phyloP scores from a whole-genome alignment of 164 flowering plant species.

The Vitis amurensis region DNA sequence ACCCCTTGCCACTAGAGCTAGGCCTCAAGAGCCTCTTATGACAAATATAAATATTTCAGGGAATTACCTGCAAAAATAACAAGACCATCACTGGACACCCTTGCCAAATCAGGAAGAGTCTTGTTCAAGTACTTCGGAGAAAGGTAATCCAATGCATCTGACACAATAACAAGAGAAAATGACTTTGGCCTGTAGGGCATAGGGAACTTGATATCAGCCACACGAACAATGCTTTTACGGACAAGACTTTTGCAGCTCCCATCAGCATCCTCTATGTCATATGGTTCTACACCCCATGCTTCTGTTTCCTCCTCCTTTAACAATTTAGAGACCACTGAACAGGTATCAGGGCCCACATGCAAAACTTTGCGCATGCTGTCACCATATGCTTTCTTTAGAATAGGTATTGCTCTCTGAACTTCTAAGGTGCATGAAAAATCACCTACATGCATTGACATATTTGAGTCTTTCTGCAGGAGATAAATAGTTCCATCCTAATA shows the following conservation, averaged over 20 bases:
- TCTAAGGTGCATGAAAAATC: slow-evolving; percentile 70
- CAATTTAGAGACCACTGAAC: slow-evolving; percentile 74
- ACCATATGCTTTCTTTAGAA: slow-evolving; percentile 75
- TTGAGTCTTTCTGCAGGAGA: neutral
- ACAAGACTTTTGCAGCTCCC: slow-evolving; percentile 66
- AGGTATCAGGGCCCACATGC: slow-evolving; percentile 95
- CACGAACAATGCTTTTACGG: slow-evolving; percentile 83
- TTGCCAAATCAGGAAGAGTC: slow-evolving; percentile 85
- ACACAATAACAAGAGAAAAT: slow-evolving; percentile 78
- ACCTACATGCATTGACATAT: slow-evolving; percentile 37
- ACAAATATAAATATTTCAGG: neutral
- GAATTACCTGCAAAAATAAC: slow-evolving; percentile 75
- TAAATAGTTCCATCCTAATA: neutral
- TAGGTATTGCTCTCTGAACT: slow-evolving; percentile 70
- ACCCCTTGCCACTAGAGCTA: too few species aligned
- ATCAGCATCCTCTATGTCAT: slow-evolving; percentile 86
- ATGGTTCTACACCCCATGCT: slow-evolving; percentile 96
- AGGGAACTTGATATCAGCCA: slow-evolving; percentile 89
- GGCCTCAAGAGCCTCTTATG: too few species aligned
- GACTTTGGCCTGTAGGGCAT: slow-evolving; percentile 84
- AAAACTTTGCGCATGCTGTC: slow-evolving; percentile 82
- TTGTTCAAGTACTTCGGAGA: slow-evolving; percentile 88
- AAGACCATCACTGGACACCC: slow-evolving; percentile 77
- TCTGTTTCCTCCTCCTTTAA: slow-evolving; percentile 82
- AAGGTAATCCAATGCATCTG: slow-evolving; percentile 90